Evolutionary conservation across 2,329 filamentous ascomycete species (phyloP), one percentile per base, ranked within the genome.

Genomic region (Verticillium dahliae): DNA sequence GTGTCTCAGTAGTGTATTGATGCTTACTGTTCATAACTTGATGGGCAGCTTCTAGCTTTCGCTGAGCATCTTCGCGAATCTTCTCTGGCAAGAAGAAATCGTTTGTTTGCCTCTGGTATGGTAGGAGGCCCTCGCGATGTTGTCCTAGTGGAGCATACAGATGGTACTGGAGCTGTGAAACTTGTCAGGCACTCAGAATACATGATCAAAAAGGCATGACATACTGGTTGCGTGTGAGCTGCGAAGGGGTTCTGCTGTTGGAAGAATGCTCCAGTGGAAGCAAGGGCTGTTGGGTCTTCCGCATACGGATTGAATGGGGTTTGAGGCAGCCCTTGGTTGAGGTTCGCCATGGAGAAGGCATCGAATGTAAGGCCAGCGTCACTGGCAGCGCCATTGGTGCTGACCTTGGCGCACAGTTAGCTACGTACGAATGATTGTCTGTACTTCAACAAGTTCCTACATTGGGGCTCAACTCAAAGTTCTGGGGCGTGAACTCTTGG

Each of bases 71-170:
- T 76, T 97, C 91, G 60, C 95, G 85, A 6, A 96, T 76, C 62
- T 91, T 88, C 69, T 97, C 93, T 0, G 92, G 87, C 52, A 98
- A 84, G 74, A 99, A 99, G 66, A 98, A 91, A 71, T 98, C 93
- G 70, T 96, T 91, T 1, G 91, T 87, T 62, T 89, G 88, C 62
- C 91, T 87, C 72, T 99, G 94, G 71, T 96, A 97, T 2, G 90
- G 87, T 66, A 90, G 81, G 35, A 97, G 81, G 65, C 92, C 92
- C 65, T 94, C 90, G 63, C 87, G 85, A 71, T 92, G 85, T n/a
- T 91, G 88, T 6, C 91, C 92, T 61, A 93, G 84, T 0, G 93
- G 92, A 37, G 92, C 91, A 74, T 99, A 99, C 13, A 97, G 83
- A 73, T 99, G 95, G 73, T 97, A 96, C 78, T 94, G 90, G 6